Conservation (phyloP, 345 rosid genomes). For the Euphorbia pulcherrima region DNA sequence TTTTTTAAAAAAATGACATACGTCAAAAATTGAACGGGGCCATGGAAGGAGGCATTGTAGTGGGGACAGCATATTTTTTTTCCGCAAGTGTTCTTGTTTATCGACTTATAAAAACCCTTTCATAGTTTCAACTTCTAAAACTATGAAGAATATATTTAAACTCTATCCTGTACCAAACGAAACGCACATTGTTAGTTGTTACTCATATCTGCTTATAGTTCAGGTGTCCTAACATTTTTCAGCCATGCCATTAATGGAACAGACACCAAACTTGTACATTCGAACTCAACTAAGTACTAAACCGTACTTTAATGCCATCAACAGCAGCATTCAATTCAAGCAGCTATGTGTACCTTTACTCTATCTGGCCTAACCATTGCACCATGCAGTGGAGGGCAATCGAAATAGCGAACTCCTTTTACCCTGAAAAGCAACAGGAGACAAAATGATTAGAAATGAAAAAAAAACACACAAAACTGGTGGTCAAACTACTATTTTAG, state of each 20-base stretch:
- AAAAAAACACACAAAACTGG: neutral
- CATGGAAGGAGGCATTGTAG: no score
- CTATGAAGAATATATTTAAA: no score
- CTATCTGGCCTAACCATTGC: constrained; percentile 84
- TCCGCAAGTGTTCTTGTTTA: no score
- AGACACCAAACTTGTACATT: neutral
- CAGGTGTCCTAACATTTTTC: neutral
- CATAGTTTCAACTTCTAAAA: no score
- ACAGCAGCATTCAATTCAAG: neutral
- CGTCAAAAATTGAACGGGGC: no score
- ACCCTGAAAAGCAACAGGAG: constrained; percentile 45
- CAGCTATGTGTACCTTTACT: constrained; percentile 54
- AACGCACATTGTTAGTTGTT: no score
- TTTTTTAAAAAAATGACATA: no score
- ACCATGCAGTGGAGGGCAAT: constrained; percentile 76
- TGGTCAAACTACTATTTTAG: neutral
- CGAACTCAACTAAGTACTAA: neutral
- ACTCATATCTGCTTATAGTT: neutral
- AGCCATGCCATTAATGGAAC: neutral
- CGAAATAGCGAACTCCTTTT: constrained; percentile 68
- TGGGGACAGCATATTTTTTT: no score
- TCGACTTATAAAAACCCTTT: no score
- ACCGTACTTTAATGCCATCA: neutral
- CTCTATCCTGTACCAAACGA: no score
- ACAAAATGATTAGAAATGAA: neutral